Evolutionary conservation across 2,329 filamentous ascomycete genomes (phyloP).

Genomic region (Aureobasidium sp.): DNA sequence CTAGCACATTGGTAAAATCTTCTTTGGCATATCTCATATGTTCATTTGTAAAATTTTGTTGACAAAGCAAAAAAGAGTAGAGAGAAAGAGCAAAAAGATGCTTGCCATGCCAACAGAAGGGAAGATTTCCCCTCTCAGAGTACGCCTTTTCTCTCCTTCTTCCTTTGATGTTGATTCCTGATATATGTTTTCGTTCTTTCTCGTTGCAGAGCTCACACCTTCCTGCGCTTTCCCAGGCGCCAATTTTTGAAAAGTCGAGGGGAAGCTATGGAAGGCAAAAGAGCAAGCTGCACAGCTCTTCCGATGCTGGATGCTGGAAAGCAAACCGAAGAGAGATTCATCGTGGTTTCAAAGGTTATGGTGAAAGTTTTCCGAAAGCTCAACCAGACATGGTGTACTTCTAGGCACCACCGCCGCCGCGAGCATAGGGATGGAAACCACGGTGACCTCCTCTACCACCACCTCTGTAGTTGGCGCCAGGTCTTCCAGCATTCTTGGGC

Average conservation of each 20-base stretch:
- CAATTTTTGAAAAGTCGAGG: not conserved
- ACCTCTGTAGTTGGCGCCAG: slow-evolving; percentile 87
- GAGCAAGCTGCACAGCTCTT: not conserved
- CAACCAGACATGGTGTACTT: not conserved
- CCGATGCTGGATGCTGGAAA: too few relatives aligned
- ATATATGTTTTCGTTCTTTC: not conserved
- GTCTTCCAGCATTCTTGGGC: slow-evolving; percentile 87
- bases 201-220: not conserved
- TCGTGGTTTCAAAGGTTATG: not conserved
- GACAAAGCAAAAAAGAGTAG: not conserved
- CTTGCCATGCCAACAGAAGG: not conserved
- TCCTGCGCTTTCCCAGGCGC: not conserved
- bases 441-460: slow-evolving; percentile 68
- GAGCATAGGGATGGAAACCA: slow-evolving; percentile 71
- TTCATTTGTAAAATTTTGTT: slow-evolving; percentile 2
- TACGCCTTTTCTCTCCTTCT: not conserved
- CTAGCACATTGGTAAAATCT: not conserved
- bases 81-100: not conserved
- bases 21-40: not conserved
- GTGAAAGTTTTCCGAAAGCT: not conserved
- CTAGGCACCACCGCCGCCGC: slow-evolving; percentile 14
- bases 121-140: not conserved
- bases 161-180: not conserved
- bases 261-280: not conserved
- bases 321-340: not conserved